Percentiles rank a stretch among this genome's conserved stretches.
Evolutionary conservation across 495 filamentous ascomycete species (phyloP).

Genomic region (Neurospora sublineolata): DNA sequence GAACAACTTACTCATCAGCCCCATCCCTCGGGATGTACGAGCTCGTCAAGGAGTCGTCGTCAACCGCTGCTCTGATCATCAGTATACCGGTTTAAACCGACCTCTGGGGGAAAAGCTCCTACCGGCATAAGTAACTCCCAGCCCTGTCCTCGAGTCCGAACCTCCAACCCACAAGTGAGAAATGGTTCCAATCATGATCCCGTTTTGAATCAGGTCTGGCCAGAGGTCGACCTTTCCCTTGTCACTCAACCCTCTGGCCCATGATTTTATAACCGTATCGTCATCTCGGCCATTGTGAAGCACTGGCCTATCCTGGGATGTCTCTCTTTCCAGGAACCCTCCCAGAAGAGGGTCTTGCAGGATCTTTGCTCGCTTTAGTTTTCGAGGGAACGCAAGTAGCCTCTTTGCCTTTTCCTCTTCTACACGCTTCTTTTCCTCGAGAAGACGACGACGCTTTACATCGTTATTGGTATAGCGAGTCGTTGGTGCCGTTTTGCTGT

Average conservation of each 20-base stretch:
- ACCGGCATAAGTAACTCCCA: slow-evolving; percentile 23
- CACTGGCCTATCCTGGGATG: background rate
- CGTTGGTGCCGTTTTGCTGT: slow-evolving; percentile 23
- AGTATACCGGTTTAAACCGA: background rate
- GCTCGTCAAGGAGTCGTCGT: background rate
- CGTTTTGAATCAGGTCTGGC: background rate
- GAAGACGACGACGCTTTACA: slow-evolving; percentile 28
- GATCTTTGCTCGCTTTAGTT: background rate
- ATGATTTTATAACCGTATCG: background rate
- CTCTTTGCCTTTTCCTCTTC: slow-evolving; percentile 13
- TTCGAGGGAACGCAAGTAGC: background rate
- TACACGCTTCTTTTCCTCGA: slow-evolving; percentile 7
- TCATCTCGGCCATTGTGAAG: background rate
- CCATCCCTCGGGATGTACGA: slow-evolving; percentile 17
- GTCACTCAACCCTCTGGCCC: slow-evolving; percentile 11
- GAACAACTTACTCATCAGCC: slow-evolving; percentile 12
- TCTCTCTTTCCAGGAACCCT: slow-evolving; percentile 9
- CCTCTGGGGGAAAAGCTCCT: slow-evolving; percentile 3
- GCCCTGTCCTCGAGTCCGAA: slow-evolving; percentile 7
- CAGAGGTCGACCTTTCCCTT: slow-evolving; percentile 8
- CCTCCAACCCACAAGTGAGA: slow-evolving; percentile 17
- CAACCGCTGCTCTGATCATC: background rate
- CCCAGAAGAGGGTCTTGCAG: slow-evolving; percentile 2
- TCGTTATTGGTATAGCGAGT: slow-evolving; percentile 23
- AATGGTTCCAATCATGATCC: background rate